Percentiles rank a stretch among this genome's conserved stretches.
Evolutionary conservation across 257 asterid genomes (phyloP).

Genomic region (Nyctanthes arbortristis): DNA sequence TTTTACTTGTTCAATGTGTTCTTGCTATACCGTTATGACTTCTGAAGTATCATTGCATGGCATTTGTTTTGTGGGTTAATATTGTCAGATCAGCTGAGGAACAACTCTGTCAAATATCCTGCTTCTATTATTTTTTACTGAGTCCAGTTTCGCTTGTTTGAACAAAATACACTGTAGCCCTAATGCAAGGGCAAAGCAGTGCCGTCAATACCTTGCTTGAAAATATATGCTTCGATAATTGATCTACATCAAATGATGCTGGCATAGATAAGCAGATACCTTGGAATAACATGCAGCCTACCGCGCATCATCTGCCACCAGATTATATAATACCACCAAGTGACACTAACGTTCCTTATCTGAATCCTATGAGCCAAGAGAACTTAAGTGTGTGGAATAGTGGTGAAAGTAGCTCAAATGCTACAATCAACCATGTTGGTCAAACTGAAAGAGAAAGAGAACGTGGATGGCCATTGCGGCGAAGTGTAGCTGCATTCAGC

Average conservation of each 20-base stretch:
- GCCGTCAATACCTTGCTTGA: slow-evolving; percentile 69
- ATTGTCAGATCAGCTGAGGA: slow-evolving; percentile 54
- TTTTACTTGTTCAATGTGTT: background rate
- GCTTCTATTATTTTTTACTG: slow-evolving; percentile 7
- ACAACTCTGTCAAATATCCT: slow-evolving; percentile 15
- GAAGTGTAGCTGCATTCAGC: slow-evolving; percentile 26
- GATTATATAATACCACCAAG: slow-evolving; percentile 49
- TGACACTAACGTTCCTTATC: slow-evolving; percentile 37
- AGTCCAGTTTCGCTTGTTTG: slow-evolving; percentile 21
- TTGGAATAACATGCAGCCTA: slow-evolving; percentile 59
- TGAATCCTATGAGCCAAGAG: slow-evolving; percentile 43
- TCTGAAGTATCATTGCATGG: background rate
- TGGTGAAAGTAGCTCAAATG: slow-evolving; percentile 73
- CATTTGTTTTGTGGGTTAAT: slow-evolving; percentile 19
- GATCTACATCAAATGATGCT: slow-evolving; percentile 59
- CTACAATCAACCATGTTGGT: slow-evolving; percentile 36
- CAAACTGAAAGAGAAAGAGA: slow-evolving; percentile 50
- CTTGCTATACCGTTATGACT: background rate
- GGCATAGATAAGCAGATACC: slow-evolving; percentile 63
- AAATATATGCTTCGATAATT: slow-evolving; percentile 60
- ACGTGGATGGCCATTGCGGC: slow-evolving; percentile 40
- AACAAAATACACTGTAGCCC: slow-evolving; percentile 32
- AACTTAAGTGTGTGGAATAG: slow-evolving; percentile 55
- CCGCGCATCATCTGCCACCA: slow-evolving; percentile 50
- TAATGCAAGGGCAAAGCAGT: slow-evolving; percentile 86